phyloP scores from a whole-genome alignment of 2,329 filamentous ascomycete species.

The Epicoccum nigrum region DNA sequence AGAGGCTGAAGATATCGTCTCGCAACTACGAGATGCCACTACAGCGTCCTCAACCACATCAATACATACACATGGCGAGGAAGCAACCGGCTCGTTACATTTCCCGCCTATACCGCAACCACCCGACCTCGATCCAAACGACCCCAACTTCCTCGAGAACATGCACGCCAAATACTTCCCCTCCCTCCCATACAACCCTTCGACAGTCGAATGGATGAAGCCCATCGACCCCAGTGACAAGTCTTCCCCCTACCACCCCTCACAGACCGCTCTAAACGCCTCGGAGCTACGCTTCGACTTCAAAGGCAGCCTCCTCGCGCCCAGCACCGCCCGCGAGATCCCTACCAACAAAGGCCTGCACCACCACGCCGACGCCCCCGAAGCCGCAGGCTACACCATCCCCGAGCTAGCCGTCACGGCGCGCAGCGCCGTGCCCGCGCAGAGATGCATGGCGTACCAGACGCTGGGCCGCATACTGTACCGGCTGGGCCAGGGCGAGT shows the following conservation, averaged over 20 bases:
- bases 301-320: conserved; percentile 77
- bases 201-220: conserved; percentile 86
- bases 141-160: conserved; percentile 80
- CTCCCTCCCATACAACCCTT: conserved; percentile 80
- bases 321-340: conserved; percentile 73
- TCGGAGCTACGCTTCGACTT: conserved; percentile 89
- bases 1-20: conserved; percentile 9
- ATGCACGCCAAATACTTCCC: conserved; percentile 96
- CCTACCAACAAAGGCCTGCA: conserved; percentile 82
- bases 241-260: conserved; percentile 80
- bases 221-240: conserved; percentile 67
- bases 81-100: conserved; percentile 57
- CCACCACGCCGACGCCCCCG: conserved; percentile 90
- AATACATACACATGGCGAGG: conserved; percentile 71
- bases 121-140: conserved; percentile 81
- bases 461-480: conserved; percentile 86
- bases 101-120: conserved; percentile 63
- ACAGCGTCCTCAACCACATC: conserved; percentile 46
- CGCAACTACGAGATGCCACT: not conserved
- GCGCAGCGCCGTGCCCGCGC: conserved; percentile 80
- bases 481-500: conserved; percentile 76
- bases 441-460: conserved; percentile 90
- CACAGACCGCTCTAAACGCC: conserved; percentile 72
- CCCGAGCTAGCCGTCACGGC: conserved; percentile 82
- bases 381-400: conserved; percentile 93